phyloP scores from a whole-genome alignment of 768 basidiomycete genomes.

The Amanita muscaria region DNA sequence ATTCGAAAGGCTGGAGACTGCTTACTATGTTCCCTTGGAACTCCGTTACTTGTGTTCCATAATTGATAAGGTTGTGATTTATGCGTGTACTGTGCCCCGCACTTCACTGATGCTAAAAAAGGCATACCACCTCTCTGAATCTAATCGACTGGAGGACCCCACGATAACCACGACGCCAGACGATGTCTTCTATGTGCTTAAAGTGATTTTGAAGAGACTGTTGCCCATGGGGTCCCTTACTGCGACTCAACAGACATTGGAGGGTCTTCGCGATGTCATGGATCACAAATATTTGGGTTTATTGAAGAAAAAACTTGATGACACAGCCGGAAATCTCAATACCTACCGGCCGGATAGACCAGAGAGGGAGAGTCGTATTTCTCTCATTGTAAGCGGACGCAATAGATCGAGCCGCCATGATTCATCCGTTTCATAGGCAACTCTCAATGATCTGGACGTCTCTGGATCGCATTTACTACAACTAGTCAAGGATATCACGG shows the following conservation, averaged over 20 bases:
- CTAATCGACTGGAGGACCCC: conserved; percentile 57
- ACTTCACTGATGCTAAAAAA: conserved; percentile 20
- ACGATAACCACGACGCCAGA: conserved; percentile 75
- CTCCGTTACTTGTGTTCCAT: conserved; percentile 83
- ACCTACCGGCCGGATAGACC: conserved; percentile 56
- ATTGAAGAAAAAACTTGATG: conserved; percentile 80
- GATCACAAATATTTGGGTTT: conserved; percentile 78
- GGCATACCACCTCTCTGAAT: conserved; percentile 82
- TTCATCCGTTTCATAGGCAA: conserved; percentile 41
- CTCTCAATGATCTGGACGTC: conserved; percentile 90
- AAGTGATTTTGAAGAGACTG: conserved; percentile 69
- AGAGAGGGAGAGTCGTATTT: conserved; percentile 69
- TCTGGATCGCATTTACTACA: conserved; percentile 87
- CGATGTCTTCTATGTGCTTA: conserved; percentile 94
- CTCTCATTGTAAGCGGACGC: conserved; percentile 78
- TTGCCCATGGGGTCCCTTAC: conserved; percentile 65
- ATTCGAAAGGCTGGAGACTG: conserved; percentile 58
- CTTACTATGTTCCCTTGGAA: conserved; percentile 85
- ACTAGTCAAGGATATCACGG: conserved; percentile 56
- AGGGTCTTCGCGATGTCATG: conserved; percentile 61
- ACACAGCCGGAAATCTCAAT: conserved; percentile 60
- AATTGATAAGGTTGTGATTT: conserved; percentile 66
- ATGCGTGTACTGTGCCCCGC: not conserved
- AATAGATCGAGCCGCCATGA: no score
- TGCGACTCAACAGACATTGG: conserved; percentile 49